Conservation (phyloP, 176 grass and related monocot species). For the Otatea glauca region DNA sequence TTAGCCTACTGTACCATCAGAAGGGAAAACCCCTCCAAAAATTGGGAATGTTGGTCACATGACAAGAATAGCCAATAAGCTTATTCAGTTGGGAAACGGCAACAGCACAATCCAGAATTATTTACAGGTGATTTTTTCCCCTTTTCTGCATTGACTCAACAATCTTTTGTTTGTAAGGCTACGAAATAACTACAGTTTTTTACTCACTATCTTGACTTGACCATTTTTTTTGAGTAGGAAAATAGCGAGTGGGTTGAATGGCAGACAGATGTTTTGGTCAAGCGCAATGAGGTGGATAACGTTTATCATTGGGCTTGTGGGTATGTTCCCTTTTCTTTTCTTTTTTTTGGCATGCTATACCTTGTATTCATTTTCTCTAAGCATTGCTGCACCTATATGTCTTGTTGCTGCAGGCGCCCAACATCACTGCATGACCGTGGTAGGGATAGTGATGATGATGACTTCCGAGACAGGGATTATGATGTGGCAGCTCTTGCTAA, state of each 20-base stretch:
- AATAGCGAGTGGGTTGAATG: constrained; percentile 85
- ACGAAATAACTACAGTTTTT: constrained; percentile 35
- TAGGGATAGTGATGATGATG: constrained; percentile 97
- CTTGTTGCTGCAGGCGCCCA: constrained; percentile 68
- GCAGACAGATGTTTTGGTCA: constrained; percentile 70
- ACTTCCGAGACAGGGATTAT: constrained; percentile 93
- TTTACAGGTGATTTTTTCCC: constrained; percentile 67
- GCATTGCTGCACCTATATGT: background rate
- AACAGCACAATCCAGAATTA: constrained; percentile 67
- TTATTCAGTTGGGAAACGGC: constrained; percentile 76
- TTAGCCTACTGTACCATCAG: constrained; percentile 71
- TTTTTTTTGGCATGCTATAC: constrained; percentile 37
- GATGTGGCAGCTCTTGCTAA: constrained; percentile 94
- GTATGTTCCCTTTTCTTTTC: constrained; percentile 55
- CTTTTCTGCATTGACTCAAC: constrained; percentile 7
- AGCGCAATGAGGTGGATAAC: constrained; percentile 87
- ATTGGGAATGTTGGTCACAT: constrained; percentile 96
- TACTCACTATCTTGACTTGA: constrained; percentile 16
- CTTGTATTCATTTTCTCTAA: constrained; percentile 27
- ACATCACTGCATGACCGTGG: constrained; percentile 85
- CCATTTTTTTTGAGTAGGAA: constrained; percentile 58
- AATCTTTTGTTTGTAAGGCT: constrained; percentile 50
- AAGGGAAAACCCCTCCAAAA: constrained; percentile 80
- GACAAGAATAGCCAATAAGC: constrained; percentile 92
- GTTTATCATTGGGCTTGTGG: constrained; percentile 98